These are phyloP conservation scores for Thielaviopsis euricoi DNA, from an alignment of 2,329 filamentous ascomycete genomes.

Conservation along the genomic window DNA sequence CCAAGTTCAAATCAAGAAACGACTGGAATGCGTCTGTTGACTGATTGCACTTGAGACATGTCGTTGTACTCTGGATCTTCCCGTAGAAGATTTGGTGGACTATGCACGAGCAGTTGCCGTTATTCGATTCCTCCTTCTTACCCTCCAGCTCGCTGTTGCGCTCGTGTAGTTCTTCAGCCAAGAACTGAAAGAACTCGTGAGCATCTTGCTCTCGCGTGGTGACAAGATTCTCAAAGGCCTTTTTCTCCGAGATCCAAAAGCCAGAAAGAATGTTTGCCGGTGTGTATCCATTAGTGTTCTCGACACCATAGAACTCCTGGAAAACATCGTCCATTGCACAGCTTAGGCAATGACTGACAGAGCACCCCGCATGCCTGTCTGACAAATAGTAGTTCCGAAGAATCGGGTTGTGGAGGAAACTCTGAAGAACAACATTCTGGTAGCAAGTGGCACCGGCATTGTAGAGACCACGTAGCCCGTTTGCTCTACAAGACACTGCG, in stretches of 20 bases:
- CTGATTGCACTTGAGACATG: slow-evolving; percentile 74
- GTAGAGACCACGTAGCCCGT: slow-evolving; percentile 79
- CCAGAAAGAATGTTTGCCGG: slow-evolving; percentile 77
- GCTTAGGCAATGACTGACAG: slow-evolving; percentile 43
- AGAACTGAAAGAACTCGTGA: slow-evolving; percentile 92
- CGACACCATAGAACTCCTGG: slow-evolving; percentile 52
- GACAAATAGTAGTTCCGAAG: slow-evolving; percentile 83
- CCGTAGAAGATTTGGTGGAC: slow-evolving; percentile 92
- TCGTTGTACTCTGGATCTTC: slow-evolving; percentile 77
- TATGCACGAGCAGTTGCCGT: slow-evolving; percentile 66
- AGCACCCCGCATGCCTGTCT: slow-evolving; percentile 70
- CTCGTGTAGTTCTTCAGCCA: slow-evolving; percentile 80
- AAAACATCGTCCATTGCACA: slow-evolving; percentile 62
- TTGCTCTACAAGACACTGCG: slow-evolving; percentile 66
- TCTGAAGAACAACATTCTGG: slow-evolving; percentile 90
- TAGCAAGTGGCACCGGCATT: slow-evolving; percentile 99
- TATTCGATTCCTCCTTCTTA: slow-evolving; percentile 42
- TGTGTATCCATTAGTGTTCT: slow-evolving; percentile 77
- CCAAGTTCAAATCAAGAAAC: slow-evolving; percentile 78
- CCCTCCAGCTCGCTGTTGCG: slow-evolving; percentile 49
- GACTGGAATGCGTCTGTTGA: slow-evolving; percentile 72
- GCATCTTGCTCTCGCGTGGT: slow-evolving; percentile 94
- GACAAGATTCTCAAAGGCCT: slow-evolving; percentile 56
- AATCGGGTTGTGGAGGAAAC: slow-evolving; percentile 82
- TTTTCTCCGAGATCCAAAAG: slow-evolving; percentile 74